These are phyloP conservation scores for Pleurotus platypus DNA, from an alignment of 768 basidiomycete genomes.

Conservation along the genomic window DNA sequence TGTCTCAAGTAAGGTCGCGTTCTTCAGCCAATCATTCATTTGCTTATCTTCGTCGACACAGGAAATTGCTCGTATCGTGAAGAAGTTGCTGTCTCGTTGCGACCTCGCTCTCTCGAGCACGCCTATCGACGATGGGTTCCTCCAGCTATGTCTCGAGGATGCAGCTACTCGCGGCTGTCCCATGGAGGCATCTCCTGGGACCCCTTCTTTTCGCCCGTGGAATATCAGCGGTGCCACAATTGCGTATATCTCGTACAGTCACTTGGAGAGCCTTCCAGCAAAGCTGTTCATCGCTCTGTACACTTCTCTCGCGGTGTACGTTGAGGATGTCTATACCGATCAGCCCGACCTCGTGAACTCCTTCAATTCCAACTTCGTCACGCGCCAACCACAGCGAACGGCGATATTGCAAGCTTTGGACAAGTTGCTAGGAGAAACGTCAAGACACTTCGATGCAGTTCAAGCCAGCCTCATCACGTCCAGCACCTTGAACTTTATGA, in stretches of 20 bases:
- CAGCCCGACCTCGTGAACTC: neutral
- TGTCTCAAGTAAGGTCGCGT: too few species aligned
- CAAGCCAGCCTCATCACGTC: slow-evolving; percentile 2
- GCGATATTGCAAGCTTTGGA: neutral
- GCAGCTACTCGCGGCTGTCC: neutral
- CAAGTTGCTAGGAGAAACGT: neutral
- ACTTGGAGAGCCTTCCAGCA: neutral
- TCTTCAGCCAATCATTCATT: too few species aligned
- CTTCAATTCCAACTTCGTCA: neutral
- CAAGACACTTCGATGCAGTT: neutral
- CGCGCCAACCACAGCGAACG: neutral
- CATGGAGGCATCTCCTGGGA: neutral
- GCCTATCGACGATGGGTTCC: neutral
- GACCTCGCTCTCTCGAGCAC: neutral
- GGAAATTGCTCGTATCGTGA: slow-evolving; percentile 7
- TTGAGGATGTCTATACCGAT: slow-evolving; percentile 1
- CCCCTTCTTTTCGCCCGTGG: neutral
- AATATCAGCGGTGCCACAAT: neutral
- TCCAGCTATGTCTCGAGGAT: neutral
- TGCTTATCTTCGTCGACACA: slow-evolving; percentile 5
- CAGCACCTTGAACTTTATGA: slow-evolving; percentile 1
- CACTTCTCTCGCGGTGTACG: neutral
- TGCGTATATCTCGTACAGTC: neutral
- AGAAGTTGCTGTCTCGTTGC: slow-evolving; percentile 1
- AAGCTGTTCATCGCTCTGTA: neutral